These are phyloP conservation scores for Tuber brumale DNA, from an alignment of 495 filamentous ascomycete species.

Conservation along the genomic window DNA sequence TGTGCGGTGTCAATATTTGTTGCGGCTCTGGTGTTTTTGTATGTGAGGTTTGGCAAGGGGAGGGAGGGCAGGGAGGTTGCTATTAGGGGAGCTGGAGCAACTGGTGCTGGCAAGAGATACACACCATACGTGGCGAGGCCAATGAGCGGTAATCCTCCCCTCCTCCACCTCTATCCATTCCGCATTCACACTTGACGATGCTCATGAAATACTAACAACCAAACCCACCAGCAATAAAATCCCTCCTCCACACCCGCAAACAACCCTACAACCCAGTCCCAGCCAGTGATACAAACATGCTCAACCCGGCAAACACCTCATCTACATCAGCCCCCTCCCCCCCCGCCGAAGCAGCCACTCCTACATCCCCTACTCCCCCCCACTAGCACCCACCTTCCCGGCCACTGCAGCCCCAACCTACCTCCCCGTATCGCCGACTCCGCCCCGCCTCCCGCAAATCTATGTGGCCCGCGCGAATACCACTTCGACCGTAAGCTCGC, in stretches of 20 bases:
- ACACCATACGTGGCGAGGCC: background rate
- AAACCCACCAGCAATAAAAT: background rate
- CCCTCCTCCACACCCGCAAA: background rate
- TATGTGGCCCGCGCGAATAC: background rate
- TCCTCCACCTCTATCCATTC: background rate
- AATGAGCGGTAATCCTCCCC: background rate
- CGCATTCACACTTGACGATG: too few relatives aligned
- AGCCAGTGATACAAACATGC: background rate
- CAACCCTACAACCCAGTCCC: background rate
- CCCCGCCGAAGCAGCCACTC: background rate
- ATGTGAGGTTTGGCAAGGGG: background rate
- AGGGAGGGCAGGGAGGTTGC: background rate
- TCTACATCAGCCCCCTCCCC: background rate
- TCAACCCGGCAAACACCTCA: background rate
- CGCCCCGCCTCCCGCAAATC: background rate
- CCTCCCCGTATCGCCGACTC: background rate
- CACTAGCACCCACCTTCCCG: background rate
- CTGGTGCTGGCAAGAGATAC: background rate
- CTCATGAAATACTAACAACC: background rate
- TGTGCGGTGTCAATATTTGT: background rate
- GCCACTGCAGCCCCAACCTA: background rate
- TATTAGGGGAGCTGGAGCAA: background rate
- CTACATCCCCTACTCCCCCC: background rate
- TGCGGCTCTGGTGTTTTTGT: background rate
- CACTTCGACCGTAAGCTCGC: background rate